These are phyloP conservation scores for Fistulifera solaris DNA, from an alignment of 108 stramenopile species.

Conservation along the genomic window DNA sequence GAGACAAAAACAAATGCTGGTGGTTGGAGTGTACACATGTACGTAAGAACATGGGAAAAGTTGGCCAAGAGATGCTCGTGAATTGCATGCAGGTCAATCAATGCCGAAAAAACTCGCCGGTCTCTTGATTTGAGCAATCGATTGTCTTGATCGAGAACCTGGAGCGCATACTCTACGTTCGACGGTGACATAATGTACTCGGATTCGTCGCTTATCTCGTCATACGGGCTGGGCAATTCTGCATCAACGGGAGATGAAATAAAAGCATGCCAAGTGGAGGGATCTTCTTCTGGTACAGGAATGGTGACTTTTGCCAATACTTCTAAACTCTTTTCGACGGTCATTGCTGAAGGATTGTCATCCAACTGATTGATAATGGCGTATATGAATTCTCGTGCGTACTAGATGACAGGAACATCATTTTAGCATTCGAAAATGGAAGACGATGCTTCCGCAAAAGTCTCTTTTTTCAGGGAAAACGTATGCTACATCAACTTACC, in stretches of 20 bases:
- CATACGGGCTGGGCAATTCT: not conserved
- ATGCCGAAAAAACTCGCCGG: conserved; percentile 64
- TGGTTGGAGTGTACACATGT: conserved; percentile 78
- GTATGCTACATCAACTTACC: conserved; percentile 47
- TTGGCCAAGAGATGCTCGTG: conserved; percentile 56
- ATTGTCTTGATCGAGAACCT: conserved; percentile 41
- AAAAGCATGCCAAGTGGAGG: not conserved
- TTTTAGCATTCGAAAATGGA: not conserved
- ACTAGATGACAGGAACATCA: conserved; percentile 17
- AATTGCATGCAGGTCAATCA: conserved; percentile 62
- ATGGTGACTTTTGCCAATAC: conserved; percentile 76
- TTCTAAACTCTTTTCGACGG: conserved; percentile 75
- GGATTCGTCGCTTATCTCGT: no score
- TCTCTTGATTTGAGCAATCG: conserved; percentile 52
- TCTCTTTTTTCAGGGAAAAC: no score
- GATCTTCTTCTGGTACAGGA: conserved; percentile 48
- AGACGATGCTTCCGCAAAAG: no score
- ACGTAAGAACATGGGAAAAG: conserved; percentile 61
- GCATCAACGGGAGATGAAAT: not conserved
- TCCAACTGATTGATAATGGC: conserved; percentile 79
- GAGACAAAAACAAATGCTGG: conserved; percentile 81
- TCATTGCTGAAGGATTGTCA: conserved; percentile 70
- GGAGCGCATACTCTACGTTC: conserved; percentile 58
- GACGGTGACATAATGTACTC: conserved; percentile 45
- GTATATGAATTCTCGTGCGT: conserved; percentile 72